Evolutionary conservation across 2,329 filamentous ascomycete species (phyloP), one percentile per base, ranked within the genome.

Genomic region (Amauroascus verrucosus): DNA sequence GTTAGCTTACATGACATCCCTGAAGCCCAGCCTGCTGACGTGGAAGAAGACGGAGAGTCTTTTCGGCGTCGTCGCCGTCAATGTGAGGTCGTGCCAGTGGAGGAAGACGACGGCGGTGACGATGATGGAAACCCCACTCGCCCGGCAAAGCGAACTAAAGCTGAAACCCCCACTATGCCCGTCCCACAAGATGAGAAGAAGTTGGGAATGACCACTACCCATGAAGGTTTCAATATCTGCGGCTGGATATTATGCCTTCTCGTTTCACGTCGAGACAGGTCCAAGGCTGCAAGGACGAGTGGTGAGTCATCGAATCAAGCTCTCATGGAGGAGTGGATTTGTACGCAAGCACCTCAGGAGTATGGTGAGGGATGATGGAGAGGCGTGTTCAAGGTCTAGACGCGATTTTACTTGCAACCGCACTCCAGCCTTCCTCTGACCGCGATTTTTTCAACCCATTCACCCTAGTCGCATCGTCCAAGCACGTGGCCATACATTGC

Each of bases 171-270:
- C 51, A 26, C 24, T 3, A 33, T 37, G 11, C 38, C 38, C 11
- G 16, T 45, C 20, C 9, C 51, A 20, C 58, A 48, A 67, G 86
- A 95, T 64, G 94, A 96, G 72, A 96, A 98, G 75, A 97, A 96
- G 68, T 72, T 95, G 61, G 81, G 79, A 18, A 48, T 96, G 74
- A 84, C 85, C 57, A 93, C 91, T 24, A 84, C 83, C 13, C 98
- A 97, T 70, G 89, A 97, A 63, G 91, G 93, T 7, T 97, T 97
- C 71, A 87, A 85, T 62, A 96, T 98, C 64, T 95, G 95, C 71
- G 89, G 93, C 9, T 85, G 88, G 61, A 88, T 95, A 45, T 75
- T 98, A 24, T 97, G 90, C 69, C 77, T 98, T 55, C 85, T 98
- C 7, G 84, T 98, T 68, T 86, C 85, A 66, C 83, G 85, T 57